A percentile compares a stretch with the other conserved stretches of the same genome.
Evolutionary conservation across 306 rosid species (phyloP).

Genomic region (Acmispon strigosus): DNA sequence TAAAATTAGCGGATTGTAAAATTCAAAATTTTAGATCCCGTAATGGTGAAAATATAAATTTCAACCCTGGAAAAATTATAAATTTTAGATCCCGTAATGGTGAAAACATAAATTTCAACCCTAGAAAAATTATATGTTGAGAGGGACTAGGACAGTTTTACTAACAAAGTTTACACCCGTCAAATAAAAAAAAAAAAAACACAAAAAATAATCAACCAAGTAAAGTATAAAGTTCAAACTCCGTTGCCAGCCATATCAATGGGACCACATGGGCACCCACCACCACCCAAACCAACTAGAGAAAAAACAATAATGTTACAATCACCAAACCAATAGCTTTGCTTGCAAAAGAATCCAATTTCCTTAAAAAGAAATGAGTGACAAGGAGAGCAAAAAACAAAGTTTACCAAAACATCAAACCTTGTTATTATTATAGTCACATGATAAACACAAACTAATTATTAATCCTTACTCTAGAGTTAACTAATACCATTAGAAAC

Average conservation of each 20-base stretch:
- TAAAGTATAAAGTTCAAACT: background rate
- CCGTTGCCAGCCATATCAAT: background rate
- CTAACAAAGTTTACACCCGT: no score
- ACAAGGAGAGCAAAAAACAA: background rate
- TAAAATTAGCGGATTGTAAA: background rate
- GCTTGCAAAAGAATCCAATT: conserved; percentile 16
- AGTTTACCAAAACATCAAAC: background rate
- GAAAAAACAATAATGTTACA: background rate
- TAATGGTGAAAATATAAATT: no score
- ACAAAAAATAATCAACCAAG: background rate
- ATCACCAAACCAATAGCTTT: background rate
- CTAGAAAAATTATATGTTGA: no score
- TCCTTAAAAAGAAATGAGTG: conserved; percentile 4
- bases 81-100: no score
- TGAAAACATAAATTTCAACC: no score
- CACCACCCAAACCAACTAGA: background rate
- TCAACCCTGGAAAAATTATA: no score
- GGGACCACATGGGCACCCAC: conserved; percentile 5
- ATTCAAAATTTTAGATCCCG: background rate
- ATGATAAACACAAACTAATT: background rate
- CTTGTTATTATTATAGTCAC: background rate
- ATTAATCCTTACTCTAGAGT: background rate
- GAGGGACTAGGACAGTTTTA: no score
- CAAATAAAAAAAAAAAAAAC: background rate
- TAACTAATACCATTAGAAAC: background rate